Conservation (phyloP, 148 eudicot species). For the Pharnaceum exiguum region DNA sequence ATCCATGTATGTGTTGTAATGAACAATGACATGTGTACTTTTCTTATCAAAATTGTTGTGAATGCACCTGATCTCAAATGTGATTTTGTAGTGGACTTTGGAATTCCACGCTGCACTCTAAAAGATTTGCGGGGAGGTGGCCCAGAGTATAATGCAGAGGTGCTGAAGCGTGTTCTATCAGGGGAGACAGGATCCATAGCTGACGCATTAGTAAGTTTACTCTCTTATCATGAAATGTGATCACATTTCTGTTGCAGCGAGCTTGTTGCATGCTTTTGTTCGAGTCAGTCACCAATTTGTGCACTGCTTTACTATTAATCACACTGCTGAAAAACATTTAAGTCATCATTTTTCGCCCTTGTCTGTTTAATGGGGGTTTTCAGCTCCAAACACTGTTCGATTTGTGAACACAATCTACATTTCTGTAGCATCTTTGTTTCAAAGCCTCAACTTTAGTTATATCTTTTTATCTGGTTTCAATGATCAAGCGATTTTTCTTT, state of each 20-base stretch:
- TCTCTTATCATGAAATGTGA: background rate
- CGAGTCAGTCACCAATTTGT: too few species aligned
- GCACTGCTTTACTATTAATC: too few species aligned
- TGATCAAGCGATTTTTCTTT: background rate
- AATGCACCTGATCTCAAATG: background rate
- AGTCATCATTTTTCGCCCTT: too few species aligned
- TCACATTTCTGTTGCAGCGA: too few species aligned
- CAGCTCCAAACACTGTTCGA: too few species aligned
- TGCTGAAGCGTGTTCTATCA: conserved; percentile 67
- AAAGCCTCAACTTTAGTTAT: background rate
- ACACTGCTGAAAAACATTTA: too few species aligned
- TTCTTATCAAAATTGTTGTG: background rate
- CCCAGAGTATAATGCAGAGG: conserved; percentile 83
- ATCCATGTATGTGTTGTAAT: conserved; percentile 73
- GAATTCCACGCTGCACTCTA: conserved; percentile 84
- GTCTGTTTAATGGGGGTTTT: too few species aligned
- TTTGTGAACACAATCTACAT: too few species aligned
- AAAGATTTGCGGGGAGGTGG: conserved; percentile 83
- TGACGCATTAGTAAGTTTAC: conserved; percentile 74
- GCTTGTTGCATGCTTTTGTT: too few species aligned
- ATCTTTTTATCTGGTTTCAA: background rate
- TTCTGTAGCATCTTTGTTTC: too few species aligned
- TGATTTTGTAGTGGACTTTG: conserved; percentile 71
- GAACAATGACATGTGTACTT: background rate
- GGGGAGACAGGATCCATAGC: conserved; percentile 86